phyloP scores from a whole-genome alignment of 495 filamentous ascomycete species.

The Amniculicola lignicola region DNA sequence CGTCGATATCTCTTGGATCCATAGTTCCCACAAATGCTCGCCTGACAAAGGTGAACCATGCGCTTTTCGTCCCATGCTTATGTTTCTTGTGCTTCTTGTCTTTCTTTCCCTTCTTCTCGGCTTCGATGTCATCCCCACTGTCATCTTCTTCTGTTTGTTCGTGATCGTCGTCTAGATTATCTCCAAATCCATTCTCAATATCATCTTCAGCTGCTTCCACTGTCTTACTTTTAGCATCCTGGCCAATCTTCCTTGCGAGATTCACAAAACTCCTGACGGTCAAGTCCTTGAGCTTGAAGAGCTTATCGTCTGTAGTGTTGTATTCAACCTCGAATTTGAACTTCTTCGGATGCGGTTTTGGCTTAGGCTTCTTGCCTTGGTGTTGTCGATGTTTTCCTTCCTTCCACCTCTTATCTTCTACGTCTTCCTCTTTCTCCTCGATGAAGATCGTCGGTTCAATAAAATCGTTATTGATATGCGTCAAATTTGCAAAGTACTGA shows the following conservation, averaged over 20 bases:
- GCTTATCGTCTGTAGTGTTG: constrained; percentile 67
- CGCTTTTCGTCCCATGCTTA: constrained; percentile 48
- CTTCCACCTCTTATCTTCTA: constrained; percentile 54
- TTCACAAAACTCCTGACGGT: constrained; percentile 78
- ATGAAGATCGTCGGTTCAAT: constrained; percentile 8
- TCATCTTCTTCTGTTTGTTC: constrained; percentile 24
- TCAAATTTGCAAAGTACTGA: constrained; percentile 93
- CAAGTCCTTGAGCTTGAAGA: constrained; percentile 75
- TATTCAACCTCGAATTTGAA: constrained; percentile 86
- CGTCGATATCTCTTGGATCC: constrained; percentile 54
- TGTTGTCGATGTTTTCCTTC: constrained; percentile 48
- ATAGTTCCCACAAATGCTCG: constrained; percentile 77
- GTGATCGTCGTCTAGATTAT: constrained; percentile 15
- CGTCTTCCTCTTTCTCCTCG: constrained; percentile 16
- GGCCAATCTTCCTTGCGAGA: constrained; percentile 74
- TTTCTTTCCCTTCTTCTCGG: constrained; percentile 46
- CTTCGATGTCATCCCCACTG: constrained; percentile 30
- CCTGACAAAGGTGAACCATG: constrained; percentile 72
- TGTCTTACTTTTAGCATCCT: constrained; percentile 38
- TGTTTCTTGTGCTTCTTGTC: constrained; percentile 47
- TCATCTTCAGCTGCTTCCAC: constrained; percentile 30
- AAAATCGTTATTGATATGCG: constrained; percentile 71
- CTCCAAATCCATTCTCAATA: constrained; percentile 28
- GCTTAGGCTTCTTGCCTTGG: constrained; percentile 37
- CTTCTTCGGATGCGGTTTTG: constrained; percentile 54